These are phyloP conservation scores for Capronia coronata DNA, from an alignment of 2,329 filamentous ascomycete species.

Conservation along the genomic window DNA sequence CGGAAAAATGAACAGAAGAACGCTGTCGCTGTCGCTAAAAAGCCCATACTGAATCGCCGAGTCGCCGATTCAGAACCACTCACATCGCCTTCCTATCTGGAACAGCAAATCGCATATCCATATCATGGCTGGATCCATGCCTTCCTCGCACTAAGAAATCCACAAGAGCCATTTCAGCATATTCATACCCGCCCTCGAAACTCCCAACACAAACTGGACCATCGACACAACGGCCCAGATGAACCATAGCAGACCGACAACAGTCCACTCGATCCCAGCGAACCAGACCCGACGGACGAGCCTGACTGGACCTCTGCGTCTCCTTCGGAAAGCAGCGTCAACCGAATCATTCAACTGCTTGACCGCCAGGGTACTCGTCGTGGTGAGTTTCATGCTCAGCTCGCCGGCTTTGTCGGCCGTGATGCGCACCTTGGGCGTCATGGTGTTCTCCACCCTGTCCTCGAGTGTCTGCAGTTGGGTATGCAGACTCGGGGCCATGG, in stretches of 20 bases:
- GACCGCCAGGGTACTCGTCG: constrained; percentile 68
- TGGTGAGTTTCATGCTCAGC: constrained; percentile 67
- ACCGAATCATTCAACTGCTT: constrained; percentile 76
- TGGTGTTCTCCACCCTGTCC: constrained; percentile 41
- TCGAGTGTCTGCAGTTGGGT: constrained; percentile 41
- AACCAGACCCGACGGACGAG: constrained; percentile 72
- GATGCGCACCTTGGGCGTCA: constrained; percentile 56
- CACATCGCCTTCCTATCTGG: too few relatives aligned
- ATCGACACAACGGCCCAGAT: constrained; percentile 85
- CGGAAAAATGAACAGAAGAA: too few relatives aligned
- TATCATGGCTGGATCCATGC: too few relatives aligned
- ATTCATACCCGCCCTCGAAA: constrained; percentile 54
- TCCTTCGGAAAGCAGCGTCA: constrained; percentile 60
- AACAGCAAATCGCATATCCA: too few relatives aligned
- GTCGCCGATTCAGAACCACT: too few relatives aligned
- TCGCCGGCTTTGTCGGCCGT: constrained; percentile 74
- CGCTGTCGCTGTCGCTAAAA: too few relatives aligned
- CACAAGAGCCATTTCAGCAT: constrained; percentile 77
- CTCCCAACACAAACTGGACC: constrained; percentile 57
- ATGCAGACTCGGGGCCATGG: constrained; percentile 41
- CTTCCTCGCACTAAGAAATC: constrained; percentile 47
- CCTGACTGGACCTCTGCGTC: constrained; percentile 59
- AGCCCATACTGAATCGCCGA: too few relatives aligned
- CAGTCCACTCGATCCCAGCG: constrained; percentile 75
- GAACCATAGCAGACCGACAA: constrained; percentile 89